Conservation (phyloP, 495 filamentous ascomycete species). For the Podospora bellae-mahoneyi region DNA sequence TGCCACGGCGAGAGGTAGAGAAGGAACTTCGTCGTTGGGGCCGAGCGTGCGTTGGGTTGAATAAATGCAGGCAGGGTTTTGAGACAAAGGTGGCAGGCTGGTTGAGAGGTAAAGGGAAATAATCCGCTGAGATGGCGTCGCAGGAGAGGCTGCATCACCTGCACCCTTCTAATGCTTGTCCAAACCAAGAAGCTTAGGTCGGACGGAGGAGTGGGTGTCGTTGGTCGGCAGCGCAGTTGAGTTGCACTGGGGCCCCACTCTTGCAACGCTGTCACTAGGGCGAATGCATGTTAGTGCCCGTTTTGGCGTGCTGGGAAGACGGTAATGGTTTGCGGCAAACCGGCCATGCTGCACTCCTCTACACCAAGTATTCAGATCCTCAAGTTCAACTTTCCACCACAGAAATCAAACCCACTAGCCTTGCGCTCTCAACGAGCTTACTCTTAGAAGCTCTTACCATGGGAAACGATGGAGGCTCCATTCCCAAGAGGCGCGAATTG, state of each 20-base stretch:
- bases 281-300: conserved; percentile 8
- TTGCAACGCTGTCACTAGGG: background rate
- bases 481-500: conserved; percentile 91
- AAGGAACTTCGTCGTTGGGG: background rate
- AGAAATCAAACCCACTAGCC: background rate
- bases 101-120: background rate
- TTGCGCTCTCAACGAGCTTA: background rate
- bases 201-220: background rate
- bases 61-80: background rate
- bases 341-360: too few species aligned
- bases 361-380: too few species aligned
- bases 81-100: background rate
- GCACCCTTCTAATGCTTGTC: background rate
- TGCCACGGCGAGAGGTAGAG: too few species aligned
- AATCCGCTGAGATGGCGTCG: background rate
- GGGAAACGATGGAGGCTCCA: conserved; percentile 91
- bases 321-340: too few species aligned
- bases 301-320: background rate
- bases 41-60: background rate
- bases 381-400: background rate
- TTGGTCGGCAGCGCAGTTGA: background rate
- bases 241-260: background rate
- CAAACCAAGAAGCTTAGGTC: background rate
- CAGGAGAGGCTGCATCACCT: background rate
- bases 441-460: conserved; percentile 44